A percentile compares a stretch with the other conserved stretches of the same genome.
These are phyloP conservation scores for Gossypium bickii DNA, from an alignment of 345 rosid species.

Conservation along the genomic window DNA sequence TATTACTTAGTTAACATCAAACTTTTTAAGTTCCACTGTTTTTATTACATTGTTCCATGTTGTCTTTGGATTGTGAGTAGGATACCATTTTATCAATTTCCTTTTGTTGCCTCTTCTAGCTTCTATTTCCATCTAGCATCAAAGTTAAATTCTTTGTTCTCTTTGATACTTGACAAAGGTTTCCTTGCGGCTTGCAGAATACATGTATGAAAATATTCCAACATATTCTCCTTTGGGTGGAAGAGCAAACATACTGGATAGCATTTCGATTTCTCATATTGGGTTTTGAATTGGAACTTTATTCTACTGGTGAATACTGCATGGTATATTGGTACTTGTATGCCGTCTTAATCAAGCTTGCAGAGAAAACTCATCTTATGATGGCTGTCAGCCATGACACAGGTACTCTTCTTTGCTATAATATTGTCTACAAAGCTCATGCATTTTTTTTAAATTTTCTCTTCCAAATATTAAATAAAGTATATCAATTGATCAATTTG, in stretches of 20 bases:
- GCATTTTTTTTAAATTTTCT: neutral
- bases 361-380: slow-evolving; percentile 73
- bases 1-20: too few species aligned
- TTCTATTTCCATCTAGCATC: neutral
- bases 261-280: slow-evolving; percentile 76
- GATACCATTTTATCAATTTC: neutral
- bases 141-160: neutral
- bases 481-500: neutral
- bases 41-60: neutral
- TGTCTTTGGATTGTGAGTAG: neutral
- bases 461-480: neutral
- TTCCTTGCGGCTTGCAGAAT: slow-evolving; percentile 52
- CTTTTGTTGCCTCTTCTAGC: neutral
- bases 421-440: slow-evolving; percentile 12
- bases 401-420: slow-evolving; percentile 12
- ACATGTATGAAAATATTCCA: slow-evolving; percentile 40
- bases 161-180: neutral
- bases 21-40: neutral
- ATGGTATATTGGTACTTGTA: slow-evolving; percentile 95
- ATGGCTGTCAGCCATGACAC: slow-evolving; percentile 35
- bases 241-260: slow-evolving; percentile 95
- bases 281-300: slow-evolving; percentile 95
- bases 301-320: slow-evolving; percentile 79
- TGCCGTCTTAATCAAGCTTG: slow-evolving; percentile 64
- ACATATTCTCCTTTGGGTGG: slow-evolving; percentile 75